Conservation (phyloP, 495 filamentous ascomycete species). For the Penicillium subrubescens region DNA sequence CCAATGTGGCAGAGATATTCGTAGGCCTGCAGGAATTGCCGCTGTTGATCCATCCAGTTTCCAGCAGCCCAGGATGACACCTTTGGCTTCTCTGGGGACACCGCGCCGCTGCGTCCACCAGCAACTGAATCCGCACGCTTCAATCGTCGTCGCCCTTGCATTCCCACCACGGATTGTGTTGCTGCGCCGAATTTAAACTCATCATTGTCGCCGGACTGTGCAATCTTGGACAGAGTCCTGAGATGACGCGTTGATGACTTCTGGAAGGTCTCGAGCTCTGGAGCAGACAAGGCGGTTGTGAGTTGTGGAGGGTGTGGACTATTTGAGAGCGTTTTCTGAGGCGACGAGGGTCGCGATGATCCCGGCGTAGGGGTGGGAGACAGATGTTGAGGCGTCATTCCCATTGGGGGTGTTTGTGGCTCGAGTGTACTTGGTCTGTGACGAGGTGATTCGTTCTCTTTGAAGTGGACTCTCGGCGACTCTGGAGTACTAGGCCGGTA, state of each 20-base stretch:
- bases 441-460: conserved; percentile 39
- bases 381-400: conserved; percentile 34
- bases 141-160: conserved; percentile 79
- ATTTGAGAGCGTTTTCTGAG: conserved; percentile 46
- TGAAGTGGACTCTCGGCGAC: conserved; percentile 27
- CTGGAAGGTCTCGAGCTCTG: conserved; percentile 76
- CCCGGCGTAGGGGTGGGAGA: conserved; percentile 32
- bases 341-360: conserved; percentile 38
- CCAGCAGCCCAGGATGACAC: conserved; percentile 75
- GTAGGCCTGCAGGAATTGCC: conserved; percentile 95
- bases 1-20: conserved; percentile 99
- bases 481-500: conserved; percentile 39
- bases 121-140: conserved; percentile 69
- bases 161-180: conserved; percentile 80
- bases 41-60: conserved; percentile 98
- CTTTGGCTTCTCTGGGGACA: conserved; percentile 51
- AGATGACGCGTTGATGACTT: conserved; percentile 87
- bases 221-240: conserved; percentile 83
- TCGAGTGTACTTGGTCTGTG: conserved; percentile 25
- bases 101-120: conserved; percentile 41
- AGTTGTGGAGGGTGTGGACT: conserved; percentile 43
- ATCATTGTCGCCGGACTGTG: conserved; percentile 69
- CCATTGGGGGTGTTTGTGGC: conserved; percentile 35
- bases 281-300: conserved; percentile 56
- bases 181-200: conserved; percentile 77